Evolutionary conservation across 176 grass and related monocot genomes (phyloP), one percentile per base, ranked within the genome.

Genomic region (Triticum aestivum): DNA sequence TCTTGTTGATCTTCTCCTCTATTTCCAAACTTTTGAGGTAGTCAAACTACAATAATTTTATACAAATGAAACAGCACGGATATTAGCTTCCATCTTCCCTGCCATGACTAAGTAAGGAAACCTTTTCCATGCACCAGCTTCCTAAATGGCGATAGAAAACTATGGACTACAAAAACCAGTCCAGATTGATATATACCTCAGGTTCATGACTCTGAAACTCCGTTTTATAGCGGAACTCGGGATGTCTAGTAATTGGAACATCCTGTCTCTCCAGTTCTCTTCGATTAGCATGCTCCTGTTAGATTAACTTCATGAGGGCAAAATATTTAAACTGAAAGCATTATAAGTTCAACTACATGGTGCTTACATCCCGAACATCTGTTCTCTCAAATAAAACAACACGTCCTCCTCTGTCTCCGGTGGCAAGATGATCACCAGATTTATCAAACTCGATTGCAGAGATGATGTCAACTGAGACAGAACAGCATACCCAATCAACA

Each of bases 11-110:
- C 69, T 97, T 97, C 90, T 97, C 94, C 86, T 97, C 94, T 87
- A 97, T 97, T 94, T 97, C 94, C 87, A 97, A 90, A 91, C 94
- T 97, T 93, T 97, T 97, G 44, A 97, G 94, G 82, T 97, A 97
- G 75, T 97, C 94, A 75, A 97, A 97, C 94, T 97, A 88, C 90
- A 90, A 88, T 33, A 47, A 70, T 81, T 13, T 78, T 52, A 79
- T 75, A 37, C 87, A 78, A 58, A 69, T 62, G 66, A 75, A 76
- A 89, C 24, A 62, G 12, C 37, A 82, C 12, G 24, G 2, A 29
- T 34, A 77, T 89, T 77, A 75, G 61, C 78, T 73, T 79, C 42
- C 3, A 78, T 30, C n/a, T 80, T 77, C 58, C 20, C 2, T 73
- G 8, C 35, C 65, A 62, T 80, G 49, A 71, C 15, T 59, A 73